Evolutionary conservation across 148 eudicot genomes (phyloP), one percentile per base, ranked within the genome.

Genomic region (Heliosperma pusillum): DNA sequence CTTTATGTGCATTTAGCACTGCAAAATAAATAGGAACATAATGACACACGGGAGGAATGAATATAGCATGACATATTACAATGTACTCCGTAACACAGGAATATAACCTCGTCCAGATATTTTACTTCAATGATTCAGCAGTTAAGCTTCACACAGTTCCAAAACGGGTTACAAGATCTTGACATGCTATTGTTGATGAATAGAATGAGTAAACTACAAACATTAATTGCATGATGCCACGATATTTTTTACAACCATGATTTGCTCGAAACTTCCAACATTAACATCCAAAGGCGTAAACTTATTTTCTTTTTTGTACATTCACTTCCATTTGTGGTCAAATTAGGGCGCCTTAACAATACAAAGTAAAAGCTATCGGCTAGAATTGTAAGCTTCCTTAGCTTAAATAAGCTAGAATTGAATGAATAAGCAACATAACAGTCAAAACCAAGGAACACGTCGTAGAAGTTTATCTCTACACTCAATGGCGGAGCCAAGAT

Each of bases 371-470:
- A 30, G 45, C 13, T 64, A 29, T 27, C 29, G 68, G 1, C 68
- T 24, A 21, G 29, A 30, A 10, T 16, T 64, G 7, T 63, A 27
- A 2, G 66, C 40, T 10, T 27, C 15, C 27, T 27, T 30, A 13
- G 68, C 68, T 64, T 29, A 33, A 29, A 64, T 13, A 5, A 27
- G 68, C 68, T 64, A 30, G 17, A 61, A 2, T 61, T 61, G 12
- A 61, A 29, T 61, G 30, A 61, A 63, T 63, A 27, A 63, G 66
- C 66, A 63, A 26, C 66, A 63, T 4, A 63, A 63, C n/a, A 12
- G 30, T 27, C 15, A n/a, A 1, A 26, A 27, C 3, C 6, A 63
- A 8, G 33, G 33, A 24, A 24, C 66, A 61, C 26, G 12, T 61
- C 13, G 15, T 24, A 36, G 42, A 36, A 36, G 9, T 36, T 36